Evolutionary conservation across 1,284 basidiomycete genomes (phyloP).

Genomic region (Apiotrichum montevideense): DNA sequence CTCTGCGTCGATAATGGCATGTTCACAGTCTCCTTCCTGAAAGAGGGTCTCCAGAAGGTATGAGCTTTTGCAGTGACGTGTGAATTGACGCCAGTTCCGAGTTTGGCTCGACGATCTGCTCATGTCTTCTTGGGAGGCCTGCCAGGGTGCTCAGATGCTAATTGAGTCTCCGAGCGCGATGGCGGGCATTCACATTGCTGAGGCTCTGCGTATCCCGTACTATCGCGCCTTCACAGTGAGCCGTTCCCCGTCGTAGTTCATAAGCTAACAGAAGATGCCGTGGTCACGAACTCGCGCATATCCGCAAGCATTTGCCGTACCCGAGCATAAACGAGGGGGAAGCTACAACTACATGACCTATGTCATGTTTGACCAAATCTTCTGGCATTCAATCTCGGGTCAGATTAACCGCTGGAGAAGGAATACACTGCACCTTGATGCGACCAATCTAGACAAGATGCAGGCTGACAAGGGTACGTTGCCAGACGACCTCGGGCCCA

Average conservation of each 20-base stretch:
- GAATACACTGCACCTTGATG: constrained; percentile 64
- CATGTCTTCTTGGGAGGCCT: constrained; percentile 89
- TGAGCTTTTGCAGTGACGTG: constrained; percentile 4
- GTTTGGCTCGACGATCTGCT: constrained; percentile 95
- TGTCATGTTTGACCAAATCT: constrained; percentile 85
- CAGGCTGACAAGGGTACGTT: constrained; percentile 68
- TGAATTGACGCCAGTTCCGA: constrained; percentile 61
- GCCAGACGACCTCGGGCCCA: not conserved
- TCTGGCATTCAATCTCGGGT: constrained; percentile 88
- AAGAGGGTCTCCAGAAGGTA: constrained; percentile 81
- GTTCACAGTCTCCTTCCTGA: constrained; percentile 89
- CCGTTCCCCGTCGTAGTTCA: constrained; percentile 28
- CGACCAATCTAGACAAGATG: constrained; percentile 85
- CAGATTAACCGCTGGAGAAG: constrained; percentile 94
- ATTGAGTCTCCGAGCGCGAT: constrained; percentile 95
- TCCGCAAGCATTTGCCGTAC: constrained; percentile 96
- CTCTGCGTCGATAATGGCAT: constrained; percentile 95
- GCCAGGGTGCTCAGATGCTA: constrained; percentile 86
- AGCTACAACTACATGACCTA: constrained; percentile 90
- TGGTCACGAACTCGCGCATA: constrained; percentile 69
- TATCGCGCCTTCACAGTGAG: constrained; percentile 85
- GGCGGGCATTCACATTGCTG: constrained; percentile 98
- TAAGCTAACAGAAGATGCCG: constrained; percentile 46
- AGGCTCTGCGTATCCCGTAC: constrained; percentile 86
- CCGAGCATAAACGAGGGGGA: constrained; percentile 87